Conservation (phyloP, 164 flowering plant genomes). For the Magnolia kwangsiensis region DNA sequence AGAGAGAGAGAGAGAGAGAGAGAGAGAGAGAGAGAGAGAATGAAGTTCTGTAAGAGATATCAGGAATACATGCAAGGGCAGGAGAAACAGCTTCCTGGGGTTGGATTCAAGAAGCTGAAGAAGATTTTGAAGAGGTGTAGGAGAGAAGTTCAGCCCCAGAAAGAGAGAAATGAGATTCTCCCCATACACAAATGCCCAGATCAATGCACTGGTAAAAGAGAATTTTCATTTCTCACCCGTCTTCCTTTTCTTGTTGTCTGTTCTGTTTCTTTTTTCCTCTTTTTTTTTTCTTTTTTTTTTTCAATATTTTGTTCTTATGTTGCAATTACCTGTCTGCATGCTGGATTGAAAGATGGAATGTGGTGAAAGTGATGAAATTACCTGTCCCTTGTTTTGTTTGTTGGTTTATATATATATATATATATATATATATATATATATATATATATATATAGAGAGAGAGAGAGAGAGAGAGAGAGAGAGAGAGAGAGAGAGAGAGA, state of each 20-base stretch:
- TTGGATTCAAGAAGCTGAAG: constrained; percentile 74
- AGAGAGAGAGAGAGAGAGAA: constrained; percentile 20
- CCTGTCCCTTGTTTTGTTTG: background rate
- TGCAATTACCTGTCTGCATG: background rate
- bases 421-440: too few species aligned
- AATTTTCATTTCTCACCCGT: background rate
- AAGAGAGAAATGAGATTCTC: constrained; percentile 13
- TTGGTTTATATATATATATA: background rate
- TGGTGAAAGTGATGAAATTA: background rate
- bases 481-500: too few species aligned
- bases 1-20: constrained; percentile 11
- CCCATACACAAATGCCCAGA: constrained; percentile 31
- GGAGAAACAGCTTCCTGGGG: constrained; percentile 55
- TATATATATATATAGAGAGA: too few species aligned
- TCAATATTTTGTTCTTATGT: background rate
- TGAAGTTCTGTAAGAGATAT: constrained; percentile 94
- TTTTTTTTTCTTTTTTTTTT: background rate
- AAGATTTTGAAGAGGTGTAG: constrained; percentile 75
- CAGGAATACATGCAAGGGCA: constrained; percentile 77
- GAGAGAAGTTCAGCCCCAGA: constrained; percentile 29
- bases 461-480: too few species aligned
- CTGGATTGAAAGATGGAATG: background rate
- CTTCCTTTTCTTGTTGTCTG: background rate
- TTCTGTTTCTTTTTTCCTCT: background rate
- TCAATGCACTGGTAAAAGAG: constrained; percentile 45